Evolutionary conservation across 1,284 basidiomycete species (phyloP).

Genomic region (Athelia psychrophila): DNA sequence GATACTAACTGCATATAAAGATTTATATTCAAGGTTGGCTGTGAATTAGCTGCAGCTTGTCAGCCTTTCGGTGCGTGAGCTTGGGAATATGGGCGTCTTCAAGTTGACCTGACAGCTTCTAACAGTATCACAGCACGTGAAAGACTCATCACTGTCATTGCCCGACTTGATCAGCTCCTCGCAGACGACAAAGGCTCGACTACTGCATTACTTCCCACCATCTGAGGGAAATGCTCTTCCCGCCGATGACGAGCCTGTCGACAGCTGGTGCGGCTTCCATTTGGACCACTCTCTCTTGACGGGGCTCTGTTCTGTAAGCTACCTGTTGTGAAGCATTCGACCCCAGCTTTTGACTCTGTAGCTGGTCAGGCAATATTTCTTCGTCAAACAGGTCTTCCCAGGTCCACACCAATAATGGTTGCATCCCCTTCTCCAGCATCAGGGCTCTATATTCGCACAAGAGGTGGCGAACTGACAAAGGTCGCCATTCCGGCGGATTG

Average conservation of each 20-base stretch:
- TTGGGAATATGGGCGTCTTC: slow-evolving; percentile 5
- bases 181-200: slow-evolving; percentile 78
- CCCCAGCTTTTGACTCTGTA: slow-evolving; percentile 30
- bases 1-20: slow-evolving; percentile 25
- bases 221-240: slow-evolving; percentile 34
- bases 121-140: slow-evolving; percentile 59
- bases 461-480: slow-evolving; percentile 72
- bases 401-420: slow-evolving; percentile 43
- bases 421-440: slow-evolving; percentile 70
- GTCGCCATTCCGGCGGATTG: slow-evolving; percentile 81
- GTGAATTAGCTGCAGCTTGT: slow-evolving; percentile 78
- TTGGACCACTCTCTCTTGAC: slow-evolving; percentile 87
- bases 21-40: slow-evolving; percentile 79
- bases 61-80: slow-evolving; percentile 73
- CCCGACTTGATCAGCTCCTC: slow-evolving; percentile 60
- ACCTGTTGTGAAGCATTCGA: background rate
- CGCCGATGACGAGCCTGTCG: slow-evolving; percentile 59
- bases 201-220: slow-evolving; percentile 89
- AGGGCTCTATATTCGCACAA: slow-evolving; percentile 87
- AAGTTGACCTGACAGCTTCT: background rate
- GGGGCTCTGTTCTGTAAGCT: slow-evolving; percentile 78
- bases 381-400: slow-evolving; percentile 30
- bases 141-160: slow-evolving; percentile 62
- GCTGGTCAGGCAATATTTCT: slow-evolving; percentile 79
- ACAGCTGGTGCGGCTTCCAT: slow-evolving; percentile 84